These are phyloP conservation scores for Seminavis robusta DNA, from an alignment of 108 stramenopile species.

Conservation along the genomic window DNA sequence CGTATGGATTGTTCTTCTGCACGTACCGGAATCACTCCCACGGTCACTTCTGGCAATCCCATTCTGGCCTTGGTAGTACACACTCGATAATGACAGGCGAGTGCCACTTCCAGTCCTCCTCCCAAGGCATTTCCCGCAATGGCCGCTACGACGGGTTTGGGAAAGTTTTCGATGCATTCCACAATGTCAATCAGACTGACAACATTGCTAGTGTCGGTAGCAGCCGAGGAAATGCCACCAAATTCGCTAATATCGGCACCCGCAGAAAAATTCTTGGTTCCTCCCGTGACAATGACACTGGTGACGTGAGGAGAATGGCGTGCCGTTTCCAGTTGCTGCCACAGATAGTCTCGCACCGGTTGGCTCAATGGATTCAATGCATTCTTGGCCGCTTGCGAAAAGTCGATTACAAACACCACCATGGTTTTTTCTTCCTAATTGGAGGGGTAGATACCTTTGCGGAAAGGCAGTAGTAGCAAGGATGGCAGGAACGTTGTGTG, in stretches of 20 bases:
- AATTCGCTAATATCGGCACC: conserved; percentile 99
- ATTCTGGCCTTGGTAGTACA: conserved; percentile 48
- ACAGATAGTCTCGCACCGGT: conserved; percentile 35
- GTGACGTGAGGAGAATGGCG: conserved; percentile 36
- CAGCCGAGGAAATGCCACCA: conserved; percentile 4
- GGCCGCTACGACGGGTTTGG: conserved; percentile 95
- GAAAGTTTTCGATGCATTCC: conserved; percentile 53
- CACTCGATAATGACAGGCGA: conserved; percentile 91
- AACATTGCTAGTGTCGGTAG: conserved; percentile 13
- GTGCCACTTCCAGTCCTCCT: conserved; percentile 93
- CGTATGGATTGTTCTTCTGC: conserved; percentile 19
- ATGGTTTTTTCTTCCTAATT: too few species aligned
- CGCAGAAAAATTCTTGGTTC: conserved; percentile 83
- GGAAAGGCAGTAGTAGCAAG: too few species aligned
- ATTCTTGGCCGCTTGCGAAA: conserved; percentile 9
- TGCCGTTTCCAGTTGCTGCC: conserved; percentile 31
- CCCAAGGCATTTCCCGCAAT: conserved; percentile 88
- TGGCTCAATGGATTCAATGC: conserved; percentile 78
- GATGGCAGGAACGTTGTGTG: too few species aligned
- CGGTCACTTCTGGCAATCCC: conserved; percentile 93
- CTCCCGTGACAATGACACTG: conserved; percentile 86
- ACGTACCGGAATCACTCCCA: conserved; percentile 96
- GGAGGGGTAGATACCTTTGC: too few species aligned
- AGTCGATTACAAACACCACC: conserved; percentile 10
- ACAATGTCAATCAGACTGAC: conserved; percentile 60